These are phyloP conservation scores for Tolypocladium amazonense DNA, from an alignment of 2,329 filamentous ascomycete genomes.

Conservation along the genomic window DNA sequence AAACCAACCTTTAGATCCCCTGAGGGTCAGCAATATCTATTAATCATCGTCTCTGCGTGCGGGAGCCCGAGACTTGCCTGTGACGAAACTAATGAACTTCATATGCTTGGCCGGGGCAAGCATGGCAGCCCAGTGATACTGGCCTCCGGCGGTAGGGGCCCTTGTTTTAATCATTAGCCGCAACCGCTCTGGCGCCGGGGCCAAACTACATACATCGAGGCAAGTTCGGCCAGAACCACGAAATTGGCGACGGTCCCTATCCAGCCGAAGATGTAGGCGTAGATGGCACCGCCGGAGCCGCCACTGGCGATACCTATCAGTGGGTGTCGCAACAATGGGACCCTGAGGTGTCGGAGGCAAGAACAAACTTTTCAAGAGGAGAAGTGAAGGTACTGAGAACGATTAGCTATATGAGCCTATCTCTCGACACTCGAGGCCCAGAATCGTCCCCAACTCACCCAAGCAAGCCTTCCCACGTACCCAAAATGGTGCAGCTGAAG, in stretches of 20 bases:
- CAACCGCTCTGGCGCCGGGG: background rate
- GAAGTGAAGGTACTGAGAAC: background rate
- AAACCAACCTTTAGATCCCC: background rate
- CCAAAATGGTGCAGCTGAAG: background rate
- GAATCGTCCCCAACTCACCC: background rate
- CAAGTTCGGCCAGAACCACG: background rate
- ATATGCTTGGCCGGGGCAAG: background rate
- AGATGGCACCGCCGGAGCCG: background rate
- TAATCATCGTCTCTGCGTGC: background rate
- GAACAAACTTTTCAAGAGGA: background rate
- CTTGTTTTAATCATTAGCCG: background rate
- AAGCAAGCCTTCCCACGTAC: background rate
- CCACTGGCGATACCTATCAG: background rate
- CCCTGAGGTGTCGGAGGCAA: background rate
- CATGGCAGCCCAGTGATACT: background rate
- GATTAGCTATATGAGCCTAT: background rate
- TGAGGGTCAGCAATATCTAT: background rate
- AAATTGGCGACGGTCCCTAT: background rate
- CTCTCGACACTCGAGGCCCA: background rate
- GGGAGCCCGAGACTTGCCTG: background rate
- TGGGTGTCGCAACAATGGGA: background rate
- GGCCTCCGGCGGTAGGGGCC: background rate
- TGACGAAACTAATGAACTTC: background rate
- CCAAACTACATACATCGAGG: background rate
- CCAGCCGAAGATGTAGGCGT: background rate